Base-by-base conservation (phyloP, 805 yeast species). In the Hanseniaspora lindneri region DNA sequence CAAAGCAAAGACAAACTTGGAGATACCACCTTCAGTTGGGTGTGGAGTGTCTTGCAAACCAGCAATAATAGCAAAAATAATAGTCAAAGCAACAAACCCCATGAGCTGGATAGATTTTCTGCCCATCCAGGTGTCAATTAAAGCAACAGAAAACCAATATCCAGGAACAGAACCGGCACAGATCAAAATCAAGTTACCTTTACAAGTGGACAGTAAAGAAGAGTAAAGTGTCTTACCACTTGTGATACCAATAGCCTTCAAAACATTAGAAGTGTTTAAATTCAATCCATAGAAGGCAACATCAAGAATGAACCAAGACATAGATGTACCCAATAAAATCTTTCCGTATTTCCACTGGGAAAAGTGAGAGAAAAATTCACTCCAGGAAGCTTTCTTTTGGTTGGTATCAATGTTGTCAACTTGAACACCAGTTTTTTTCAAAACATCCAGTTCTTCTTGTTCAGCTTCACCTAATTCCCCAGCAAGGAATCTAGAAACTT, bases 81-180 rank as follows among this genome's bases (percentile, higher is more conserved):
- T 63, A 37, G 95, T 83, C 62, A 85, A 73, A 47, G 83, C 60
- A 55, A 73, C 52, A 71, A 86, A 86, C 58, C 95, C 94, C 60
- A 68, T 70, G 20, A 84, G 52, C 71, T 87, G 95, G 54, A 86
- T 69, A 54, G 87, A 78, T 67, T 81, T 84, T 74, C 96, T 79
- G 59, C 96, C 96, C 56, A 86, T 58, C 34, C 37, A 49, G 33
- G 68, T 72, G 67, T 86, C 96, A 52, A 86, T 63, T 41, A 89
- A 79, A 46, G 86, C 86, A 57, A 80, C 85, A 28, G 89, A 64
- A 53, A 73, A 69, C 95, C 95, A 86, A 69, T 86, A 86, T 62
- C 96, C 96, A 58, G 95, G 95, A 66, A 86, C 76, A 40, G 92
- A 75, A 73, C 96, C 96, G 50, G 96, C 96, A 75, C 94, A 84